phyloP scores from a whole-genome alignment of 148 eudicot genomes.

The Limonium bicolor region DNA sequence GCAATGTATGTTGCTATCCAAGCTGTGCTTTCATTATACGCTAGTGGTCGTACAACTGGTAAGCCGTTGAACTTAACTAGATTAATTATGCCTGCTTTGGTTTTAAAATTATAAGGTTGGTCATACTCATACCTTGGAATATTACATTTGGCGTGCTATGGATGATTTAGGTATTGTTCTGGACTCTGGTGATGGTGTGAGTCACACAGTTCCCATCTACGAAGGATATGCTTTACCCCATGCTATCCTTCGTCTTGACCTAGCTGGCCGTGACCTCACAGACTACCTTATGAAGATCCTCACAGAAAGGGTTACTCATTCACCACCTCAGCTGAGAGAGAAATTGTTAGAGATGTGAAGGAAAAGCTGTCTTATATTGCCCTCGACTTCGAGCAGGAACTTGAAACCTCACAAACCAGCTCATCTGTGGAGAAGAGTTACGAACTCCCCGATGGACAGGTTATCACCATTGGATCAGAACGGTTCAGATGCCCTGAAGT shows the following conservation, averaged over 20 bases:
- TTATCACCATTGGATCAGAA: conserved; percentile 24
- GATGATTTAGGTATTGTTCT: conserved; percentile 22
- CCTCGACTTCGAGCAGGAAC: conserved; percentile 23
- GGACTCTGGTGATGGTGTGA: conserved; percentile 14
- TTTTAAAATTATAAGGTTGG: no score
- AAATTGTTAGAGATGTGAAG: conserved; percentile 34
- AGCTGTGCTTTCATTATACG: no score
- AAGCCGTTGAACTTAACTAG: no score
- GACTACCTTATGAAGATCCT: conserved; percentile 13
- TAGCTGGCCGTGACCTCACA: conserved; percentile 15
- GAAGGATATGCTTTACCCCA: conserved; percentile 11
- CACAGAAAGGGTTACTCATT: conserved; percentile 13
- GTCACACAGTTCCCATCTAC: conserved; percentile 6
- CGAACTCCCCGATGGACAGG: conserved; percentile 27
- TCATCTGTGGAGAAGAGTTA: conserved; percentile 24
- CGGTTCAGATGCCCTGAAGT: conserved; percentile 36
- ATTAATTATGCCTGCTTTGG: no score
- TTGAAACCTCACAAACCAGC: conserved; percentile 21
- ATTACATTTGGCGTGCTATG: no score
- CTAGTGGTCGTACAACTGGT: no score
- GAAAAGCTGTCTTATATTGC: conserved; percentile 27
- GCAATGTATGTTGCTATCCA: no score
- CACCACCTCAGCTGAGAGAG: conserved; percentile 18
- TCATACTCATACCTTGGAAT: no score
- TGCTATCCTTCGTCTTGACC: conserved; percentile 15